Conservation (phyloP, 345 rosid genomes). For the Syzygium jambos region DNA sequence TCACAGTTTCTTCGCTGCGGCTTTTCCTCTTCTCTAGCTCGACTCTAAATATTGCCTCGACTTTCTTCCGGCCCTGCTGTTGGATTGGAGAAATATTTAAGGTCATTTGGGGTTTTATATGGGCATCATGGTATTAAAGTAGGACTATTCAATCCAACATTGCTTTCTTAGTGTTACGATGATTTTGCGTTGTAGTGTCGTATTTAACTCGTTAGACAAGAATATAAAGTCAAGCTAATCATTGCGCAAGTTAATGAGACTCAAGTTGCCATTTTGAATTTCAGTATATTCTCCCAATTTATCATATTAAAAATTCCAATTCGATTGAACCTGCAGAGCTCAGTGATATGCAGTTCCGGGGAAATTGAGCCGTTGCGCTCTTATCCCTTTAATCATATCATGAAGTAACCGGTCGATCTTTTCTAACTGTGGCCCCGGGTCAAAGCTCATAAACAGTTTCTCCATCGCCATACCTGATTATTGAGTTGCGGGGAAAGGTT, state of each 20-base stretch:
- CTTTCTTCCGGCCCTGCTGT: conserved; percentile 20
- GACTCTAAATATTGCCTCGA: conserved; percentile 13
- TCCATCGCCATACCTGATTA: conserved; percentile 9
- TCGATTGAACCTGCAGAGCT: not conserved
- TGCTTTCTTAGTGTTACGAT: not conserved
- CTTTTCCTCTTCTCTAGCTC: conserved; percentile 27
- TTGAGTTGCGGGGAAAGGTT: conserved; percentile 30
- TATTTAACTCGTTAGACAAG: not conserved
- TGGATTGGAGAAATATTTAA: not conserved
- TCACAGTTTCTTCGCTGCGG: not conserved
- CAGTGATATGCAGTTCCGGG: too few species aligned
- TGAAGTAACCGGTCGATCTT: too few species aligned
- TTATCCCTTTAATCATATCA: too few species aligned
- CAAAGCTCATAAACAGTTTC: too few species aligned
- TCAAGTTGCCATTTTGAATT: not conserved
- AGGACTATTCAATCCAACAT: not conserved
- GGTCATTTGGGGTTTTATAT: not conserved
- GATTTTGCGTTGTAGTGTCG: not conserved
- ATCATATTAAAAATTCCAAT: not conserved
- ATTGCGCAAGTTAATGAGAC: not conserved
- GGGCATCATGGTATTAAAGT: not conserved
- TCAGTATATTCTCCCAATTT: not conserved
- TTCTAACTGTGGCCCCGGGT: too few species aligned
- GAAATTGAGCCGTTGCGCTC: too few species aligned
- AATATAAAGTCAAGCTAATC: not conserved